Base-by-base conservation (phyloP, 257 asterid genomes). In the Mitragyna speciosa region DNA sequence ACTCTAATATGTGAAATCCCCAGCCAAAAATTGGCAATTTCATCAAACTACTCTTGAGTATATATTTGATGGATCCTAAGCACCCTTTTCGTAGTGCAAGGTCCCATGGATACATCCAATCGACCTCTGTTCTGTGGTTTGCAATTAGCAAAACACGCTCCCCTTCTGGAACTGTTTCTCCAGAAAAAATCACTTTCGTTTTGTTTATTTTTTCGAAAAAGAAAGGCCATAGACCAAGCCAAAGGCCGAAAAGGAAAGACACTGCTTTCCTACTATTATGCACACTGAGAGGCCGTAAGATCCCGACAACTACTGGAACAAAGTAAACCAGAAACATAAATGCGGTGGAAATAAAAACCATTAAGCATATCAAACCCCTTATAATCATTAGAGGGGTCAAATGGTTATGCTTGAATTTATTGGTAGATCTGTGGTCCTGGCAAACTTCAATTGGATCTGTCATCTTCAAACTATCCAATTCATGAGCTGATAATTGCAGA, bases 201-300 rank as follows among this genome's bases (percentile, higher is more conserved):
- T 76, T 82, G 91, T 94, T 94, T 48, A 94, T 76, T 56, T 88
- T 91, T 85, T 94, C 98, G 58, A 94, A 91, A 77, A 89, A 85
- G 85, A 94, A 94, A n/a, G 98, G 98, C 97, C 97, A 92, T 24
- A 94, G 87, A 41, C 97, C 97, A 30, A 94, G 88, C 98, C 98
- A 94, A 49, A 90, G 86, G 16, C 97, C 97, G 24, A 92, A 92
- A 75, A 86, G 66, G 83, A 84, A 87, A 20, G 89, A 86, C 26
- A 92, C 86, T 8, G 81, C 80, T 48, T 74, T 90, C 82, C 98
- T 80, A 84, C 98, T 92, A 82, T 86, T 84, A 81, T 80, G 94
- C 52, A 94, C 85, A 61, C 86, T 89, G 79, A 92, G 75, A 63
- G 88, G 80, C 56, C 97, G 88, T 82, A 94, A 75, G 51, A 79